Conservation (phyloP, 306 rosid genomes). For the Medicago arabica region DNA sequence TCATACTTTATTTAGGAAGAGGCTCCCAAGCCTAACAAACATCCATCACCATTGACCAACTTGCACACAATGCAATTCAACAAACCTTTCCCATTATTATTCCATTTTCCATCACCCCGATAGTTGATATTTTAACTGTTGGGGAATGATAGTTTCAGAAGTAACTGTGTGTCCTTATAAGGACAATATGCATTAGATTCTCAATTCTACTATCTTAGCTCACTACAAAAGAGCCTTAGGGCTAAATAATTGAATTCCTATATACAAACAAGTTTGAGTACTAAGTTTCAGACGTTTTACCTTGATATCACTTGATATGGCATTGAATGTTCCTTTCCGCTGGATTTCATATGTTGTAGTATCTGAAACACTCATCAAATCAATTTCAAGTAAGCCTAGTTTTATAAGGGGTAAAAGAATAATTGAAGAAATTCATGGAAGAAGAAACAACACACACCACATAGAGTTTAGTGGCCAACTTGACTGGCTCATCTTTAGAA, state of each 20-base stretch:
- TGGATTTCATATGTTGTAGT: slow-evolving; percentile 97
- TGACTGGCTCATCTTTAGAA: slow-evolving; percentile 95
- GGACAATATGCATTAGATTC: slow-evolving; percentile 17
- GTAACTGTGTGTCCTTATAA: slow-evolving; percentile 21
- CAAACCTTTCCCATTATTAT: slow-evolving; percentile 26
- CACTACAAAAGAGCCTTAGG: slow-evolving; percentile 5
- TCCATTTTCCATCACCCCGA: slow-evolving; percentile 29
- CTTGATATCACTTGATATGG: slow-evolving; percentile 99
- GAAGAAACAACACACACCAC: slow-evolving; percentile 73
- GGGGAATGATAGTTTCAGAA: background rate
- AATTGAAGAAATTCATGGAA: background rate
- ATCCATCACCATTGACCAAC: slow-evolving; percentile 24
- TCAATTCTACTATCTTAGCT: slow-evolving; percentile 15
- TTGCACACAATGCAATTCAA: slow-evolving; percentile 15
- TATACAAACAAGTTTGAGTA: slow-evolving; percentile 9
- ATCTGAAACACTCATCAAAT: slow-evolving; percentile 64
- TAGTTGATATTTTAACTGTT: slow-evolving; percentile 3
- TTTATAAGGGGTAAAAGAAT: slow-evolving; percentile 4
- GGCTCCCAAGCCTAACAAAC: slow-evolving; percentile 8
- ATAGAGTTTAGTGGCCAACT: slow-evolving; percentile 91
- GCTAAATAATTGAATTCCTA: slow-evolving; percentile 36
- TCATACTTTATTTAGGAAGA: slow-evolving; percentile 14
- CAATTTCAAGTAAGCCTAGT: slow-evolving; percentile 18
- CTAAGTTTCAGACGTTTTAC: slow-evolving; percentile 45
- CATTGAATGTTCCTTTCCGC: slow-evolving; percentile 99